These are phyloP conservation scores for Cystoderma amianthinum DNA, from an alignment of 768 basidiomycete genomes.

Conservation along the genomic window DNA sequence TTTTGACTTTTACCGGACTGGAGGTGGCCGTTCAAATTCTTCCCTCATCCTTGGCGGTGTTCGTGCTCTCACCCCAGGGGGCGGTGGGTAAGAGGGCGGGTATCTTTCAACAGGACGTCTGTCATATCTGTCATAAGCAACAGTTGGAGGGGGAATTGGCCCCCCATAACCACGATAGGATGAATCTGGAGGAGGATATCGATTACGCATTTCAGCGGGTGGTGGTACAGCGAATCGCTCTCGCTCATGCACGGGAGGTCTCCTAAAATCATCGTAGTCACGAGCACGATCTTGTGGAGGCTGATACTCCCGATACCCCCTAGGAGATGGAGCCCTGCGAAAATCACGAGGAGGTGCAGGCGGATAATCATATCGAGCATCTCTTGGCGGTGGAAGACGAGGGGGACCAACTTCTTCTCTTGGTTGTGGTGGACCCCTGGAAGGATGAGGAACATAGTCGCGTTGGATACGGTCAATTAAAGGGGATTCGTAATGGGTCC, in stretches of 20 bases:
- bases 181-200: slow-evolving; percentile 44
- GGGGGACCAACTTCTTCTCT: slow-evolving; percentile 51
- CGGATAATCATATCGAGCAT: slow-evolving; percentile 58
- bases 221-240: slow-evolving; percentile 49
- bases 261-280: slow-evolving; percentile 68
- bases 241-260: slow-evolving; percentile 31
- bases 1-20: slow-evolving; percentile 38
- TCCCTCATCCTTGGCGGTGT: slow-evolving; percentile 55
- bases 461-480: slow-evolving; percentile 56
- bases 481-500: slow-evolving; percentile 38
- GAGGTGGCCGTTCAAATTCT: slow-evolving; percentile 53
- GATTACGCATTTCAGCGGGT: slow-evolving; percentile 46
- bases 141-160: slow-evolving; percentile 35
- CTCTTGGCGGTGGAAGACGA: slow-evolving; percentile 39
- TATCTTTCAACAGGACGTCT: slow-evolving; percentile 48
- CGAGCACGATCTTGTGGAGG: slow-evolving; percentile 44
- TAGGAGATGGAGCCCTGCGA: slow-evolving; percentile 54
- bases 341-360: slow-evolving; percentile 48
- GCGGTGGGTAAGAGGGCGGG: slow-evolving; percentile 33
- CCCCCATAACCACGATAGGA: slow-evolving; percentile 46
- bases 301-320: slow-evolving; percentile 64
- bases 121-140: slow-evolving; percentile 58
- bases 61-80: slow-evolving; percentile 48
- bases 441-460: slow-evolving; percentile 34
- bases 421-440: slow-evolving; percentile 29